These are phyloP conservation scores for Neonectria punicea DNA, from an alignment of 2,329 filamentous ascomycete species.

Conservation along the genomic window DNA sequence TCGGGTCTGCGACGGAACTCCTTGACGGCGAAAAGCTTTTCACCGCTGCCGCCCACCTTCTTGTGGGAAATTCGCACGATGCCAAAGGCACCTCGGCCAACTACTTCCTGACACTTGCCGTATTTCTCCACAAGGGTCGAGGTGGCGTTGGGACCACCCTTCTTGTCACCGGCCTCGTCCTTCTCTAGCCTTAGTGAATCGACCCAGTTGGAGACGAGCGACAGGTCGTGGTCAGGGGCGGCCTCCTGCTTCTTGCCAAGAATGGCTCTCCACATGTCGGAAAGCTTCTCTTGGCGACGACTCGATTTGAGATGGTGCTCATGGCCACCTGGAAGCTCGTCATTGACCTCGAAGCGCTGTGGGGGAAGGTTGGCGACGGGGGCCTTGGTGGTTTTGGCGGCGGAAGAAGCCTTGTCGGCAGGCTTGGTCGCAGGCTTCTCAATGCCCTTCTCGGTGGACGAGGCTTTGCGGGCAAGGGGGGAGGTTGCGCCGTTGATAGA, in stretches of 20 bases:
- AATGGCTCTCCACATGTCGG: constrained; percentile 88
- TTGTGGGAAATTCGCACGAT: constrained; percentile 99
- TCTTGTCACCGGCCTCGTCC: constrained; percentile 85
- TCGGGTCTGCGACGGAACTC: constrained; percentile 95
- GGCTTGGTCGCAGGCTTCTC: constrained; percentile 37
- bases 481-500: constrained; percentile 51
- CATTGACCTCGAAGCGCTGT: constrained; percentile 63
- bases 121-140: constrained; percentile 91
- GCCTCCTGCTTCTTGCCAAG: constrained; percentile 86
- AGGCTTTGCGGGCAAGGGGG: constrained; percentile 56
- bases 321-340: constrained; percentile 74
- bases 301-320: constrained; percentile 90
- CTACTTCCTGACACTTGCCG: constrained; percentile 96
- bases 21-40: constrained; percentile 97
- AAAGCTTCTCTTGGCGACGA: constrained; percentile 92
- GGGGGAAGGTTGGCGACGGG: constrained; percentile 49
- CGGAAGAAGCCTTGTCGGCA: constrained; percentile 41
- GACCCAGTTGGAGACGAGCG: constrained; percentile 94
- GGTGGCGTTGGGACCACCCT: constrained; percentile 76
- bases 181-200: constrained; percentile 92
- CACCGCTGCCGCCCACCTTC: constrained; percentile 81
- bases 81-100: constrained; percentile 95
- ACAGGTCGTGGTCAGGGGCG: constrained; percentile 81
- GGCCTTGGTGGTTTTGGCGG: constrained; percentile 45
- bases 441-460: constrained; percentile 52